Percentiles rank a stretch among this genome's conserved stretches.
Conservation (phyloP, 148 eudicot species). For the Camellia sinensis region DNA sequence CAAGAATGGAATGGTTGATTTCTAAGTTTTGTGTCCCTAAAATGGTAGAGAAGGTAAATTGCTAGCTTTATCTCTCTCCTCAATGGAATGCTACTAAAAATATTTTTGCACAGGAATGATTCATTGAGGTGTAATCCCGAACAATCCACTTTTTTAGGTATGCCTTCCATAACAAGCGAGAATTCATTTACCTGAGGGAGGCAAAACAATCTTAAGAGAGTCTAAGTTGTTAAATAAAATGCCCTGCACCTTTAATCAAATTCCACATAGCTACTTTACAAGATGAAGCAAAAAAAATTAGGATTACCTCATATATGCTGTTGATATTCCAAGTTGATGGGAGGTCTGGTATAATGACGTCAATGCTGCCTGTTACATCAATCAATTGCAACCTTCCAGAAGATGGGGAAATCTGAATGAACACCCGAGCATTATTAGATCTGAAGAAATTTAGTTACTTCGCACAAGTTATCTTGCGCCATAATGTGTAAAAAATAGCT, state of each 20-base stretch:
- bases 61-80: constrained; percentile 30
- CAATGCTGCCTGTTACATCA: constrained; percentile 77
- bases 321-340: constrained; percentile 54
- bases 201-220: not conserved
- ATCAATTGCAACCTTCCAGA: constrained; percentile 75
- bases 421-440: constrained; percentile 14
- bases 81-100: constrained; percentile 35
- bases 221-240: not conserved
- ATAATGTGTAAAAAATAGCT: not conserved
- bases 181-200: constrained; percentile 62
- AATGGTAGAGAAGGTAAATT: constrained; percentile 44
- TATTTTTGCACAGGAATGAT: constrained; percentile 57
- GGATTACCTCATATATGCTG: constrained; percentile 60
- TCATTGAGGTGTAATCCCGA: constrained; percentile 30
- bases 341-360: constrained; percentile 63
- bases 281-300: not conserved
- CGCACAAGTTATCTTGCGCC: not conserved
- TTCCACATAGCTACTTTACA: not conserved
- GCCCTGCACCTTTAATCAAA: constrained; percentile 12
- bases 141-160: constrained; percentile 32
- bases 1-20: constrained; percentile 23
- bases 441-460: not conserved
- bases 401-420: constrained; percentile 52
- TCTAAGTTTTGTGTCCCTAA: constrained; percentile 34
- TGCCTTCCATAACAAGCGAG: constrained; percentile 65